Evolutionary conservation across 2,329 filamentous ascomycete species (phyloP), one percentile per base, ranked within the genome.

Genomic region (Epichloe scottii): DNA sequence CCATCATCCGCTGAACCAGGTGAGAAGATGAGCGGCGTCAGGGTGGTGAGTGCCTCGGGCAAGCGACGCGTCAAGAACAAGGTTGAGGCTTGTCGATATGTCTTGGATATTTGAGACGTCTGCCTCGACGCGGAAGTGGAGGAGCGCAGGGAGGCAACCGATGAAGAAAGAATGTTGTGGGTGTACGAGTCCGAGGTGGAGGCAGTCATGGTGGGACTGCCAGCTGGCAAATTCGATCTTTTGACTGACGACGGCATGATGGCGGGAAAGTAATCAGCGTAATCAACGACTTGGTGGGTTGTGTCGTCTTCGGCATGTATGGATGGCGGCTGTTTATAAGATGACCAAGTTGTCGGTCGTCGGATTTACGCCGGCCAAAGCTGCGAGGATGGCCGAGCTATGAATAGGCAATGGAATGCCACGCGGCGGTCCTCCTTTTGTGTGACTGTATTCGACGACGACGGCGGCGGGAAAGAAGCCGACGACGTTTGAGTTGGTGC

Each of bases 41-140:
- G 79, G 4, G 86, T 89, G 21, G 88, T 87, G 33, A 96, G 76
- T 0, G 91, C 87, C 69, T 98, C 93, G 58, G 89, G 87, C 50
- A 97, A 75, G 46, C 91, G 87, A 67, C 93, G 89, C 67, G 93
- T 98, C 54, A 98, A 77, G 70, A 95, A 98, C 23, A 97, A 79
- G 57, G 93, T 90, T 6, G 89, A 94, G 34, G 93, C 87, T 71
- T 95, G 89, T 58, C 91, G 88, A 71, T 97, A 97, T 33, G 86
- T 86, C 69, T 93, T 93, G 58, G 91, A 93, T 62, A 95, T 86
- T 61, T 87, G 81, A 46, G 81, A 84, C 43, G 82, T 75, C 50
- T 82, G 79, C 49, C 83, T 82, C 41, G 77, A 69, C 23, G 76
- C 71, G 30, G 73, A 71, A 47, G 84, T 78, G 48, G 80, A 81